Base-by-base conservation (phyloP, 495 filamentous ascomycete genomes). In the Penicillium nucicola region DNA sequence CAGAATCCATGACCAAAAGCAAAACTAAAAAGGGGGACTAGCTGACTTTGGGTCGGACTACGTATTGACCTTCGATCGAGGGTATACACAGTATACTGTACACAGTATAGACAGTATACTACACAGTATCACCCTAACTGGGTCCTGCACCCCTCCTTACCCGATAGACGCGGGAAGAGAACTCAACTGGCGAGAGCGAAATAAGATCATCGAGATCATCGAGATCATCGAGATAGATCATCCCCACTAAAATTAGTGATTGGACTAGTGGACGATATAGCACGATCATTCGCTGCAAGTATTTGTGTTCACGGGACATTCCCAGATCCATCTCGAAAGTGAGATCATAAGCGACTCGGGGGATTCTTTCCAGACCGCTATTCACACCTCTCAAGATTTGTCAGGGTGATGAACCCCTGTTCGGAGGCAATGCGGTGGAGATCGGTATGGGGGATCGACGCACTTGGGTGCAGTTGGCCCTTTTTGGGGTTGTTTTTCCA, bases 301-400 rank as follows among this genome's bases (percentile, higher is more conserved):
- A 47, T 47, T 47, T 47, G 45, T 47, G 14, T 47, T 47, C 13
- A 14, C 10, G 36, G 9, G 25, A 37, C n/a, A 20, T 33, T 32
- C 25, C 25, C 7, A 47, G 45, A 48, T 48, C 46, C n/a, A 48
- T 48, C 36, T 36, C 36, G 46, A 32, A 23, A 1, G 35, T 41
- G 45, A 13, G 35, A 48, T 41, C 46, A 8, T 28, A 28, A 28
- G 10, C 25, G 25, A 28, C 5, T 28, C 25, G 25, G 25, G 25
- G 10, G 10, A 28, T 28, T 8, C 5, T 13, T 48, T 48, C 30
- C 42, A 55, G 43, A 47, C 56, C 42, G 42, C 42, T 48, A 44
- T 35, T 5, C 44, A n/a, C 18, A 39, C 32, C 48, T 39, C 48
- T 62, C 52, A 52, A 28, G 33, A 63, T 63, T 63, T 60, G 60